Evolutionary conservation across 768 basidiomycete species (phyloP).

Genomic region (Gloeostereum incarnatum): DNA sequence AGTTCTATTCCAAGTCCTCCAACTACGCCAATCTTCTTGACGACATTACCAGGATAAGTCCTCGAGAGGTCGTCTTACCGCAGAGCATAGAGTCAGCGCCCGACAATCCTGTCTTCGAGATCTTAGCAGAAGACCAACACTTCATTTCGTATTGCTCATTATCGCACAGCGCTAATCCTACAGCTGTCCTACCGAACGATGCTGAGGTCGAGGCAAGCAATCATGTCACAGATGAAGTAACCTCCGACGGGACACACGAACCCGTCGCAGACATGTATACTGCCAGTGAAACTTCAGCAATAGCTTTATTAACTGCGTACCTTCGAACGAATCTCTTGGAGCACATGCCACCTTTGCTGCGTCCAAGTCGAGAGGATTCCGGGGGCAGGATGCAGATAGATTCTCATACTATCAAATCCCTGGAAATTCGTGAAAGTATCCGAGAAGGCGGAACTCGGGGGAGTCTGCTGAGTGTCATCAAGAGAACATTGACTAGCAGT

Average conservation of each 20-base stretch:
- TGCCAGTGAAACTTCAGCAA: constrained; percentile 42
- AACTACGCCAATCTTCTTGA: constrained; percentile 54
- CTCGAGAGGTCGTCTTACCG: constrained; percentile 74
- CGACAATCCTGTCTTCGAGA: constrained; percentile 36
- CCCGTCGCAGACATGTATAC: constrained; percentile 15
- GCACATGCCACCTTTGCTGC: constrained; percentile 57
- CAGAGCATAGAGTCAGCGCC: constrained; percentile 22
- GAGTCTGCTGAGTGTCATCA: constrained; percentile 65
- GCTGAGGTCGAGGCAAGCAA: not conserved
- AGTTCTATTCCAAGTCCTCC: constrained; percentile 73
- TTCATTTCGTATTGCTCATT: constrained; percentile 43
- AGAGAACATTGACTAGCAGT: constrained; percentile 68
- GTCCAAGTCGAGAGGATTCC: constrained; percentile 46
- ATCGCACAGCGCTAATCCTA: constrained; percentile 4
- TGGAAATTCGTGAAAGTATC: constrained; percentile 73
- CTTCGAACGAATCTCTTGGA: constrained; percentile 65
- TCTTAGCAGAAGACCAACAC: constrained; percentile 43
- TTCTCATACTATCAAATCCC: constrained; percentile 78
- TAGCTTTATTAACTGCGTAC: constrained; percentile 54
- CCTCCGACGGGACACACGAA: constrained; percentile 3
- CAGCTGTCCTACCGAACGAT: not conserved
- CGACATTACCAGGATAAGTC: constrained; percentile 72
- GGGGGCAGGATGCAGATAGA: constrained; percentile 79
- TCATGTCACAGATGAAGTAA: constrained; percentile 13
- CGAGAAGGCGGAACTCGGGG: constrained; percentile 68